Evolutionary conservation across 2,329 filamentous ascomycete genomes (phyloP).

Genomic region (Rutstroemia sp.): DNA sequence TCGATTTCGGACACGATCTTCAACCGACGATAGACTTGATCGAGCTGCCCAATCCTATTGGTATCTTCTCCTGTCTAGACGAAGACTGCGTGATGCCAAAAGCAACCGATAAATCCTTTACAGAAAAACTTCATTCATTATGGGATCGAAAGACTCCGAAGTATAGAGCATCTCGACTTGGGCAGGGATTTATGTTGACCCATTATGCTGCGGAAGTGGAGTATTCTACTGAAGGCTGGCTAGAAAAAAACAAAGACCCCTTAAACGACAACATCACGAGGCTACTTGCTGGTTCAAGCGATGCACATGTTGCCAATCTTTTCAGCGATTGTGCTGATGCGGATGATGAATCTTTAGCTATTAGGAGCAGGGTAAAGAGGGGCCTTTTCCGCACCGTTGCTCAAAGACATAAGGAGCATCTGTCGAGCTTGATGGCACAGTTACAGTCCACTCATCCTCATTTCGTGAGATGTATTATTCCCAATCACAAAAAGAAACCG

Average conservation of each 20-base stretch:
- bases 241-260: conserved; percentile 99
- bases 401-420: conserved; percentile 93
- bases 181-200: conserved; percentile 89
- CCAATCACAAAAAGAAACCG: conserved; percentile 94
- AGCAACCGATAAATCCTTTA: conserved; percentile 93
- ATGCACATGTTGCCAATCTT: conserved; percentile 75
- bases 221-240: conserved; percentile 89
- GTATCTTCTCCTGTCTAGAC: conserved; percentile 96
- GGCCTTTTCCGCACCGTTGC: conserved; percentile 95
- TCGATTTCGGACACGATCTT: conserved; percentile 94
- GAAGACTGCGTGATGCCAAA: conserved; percentile 99
- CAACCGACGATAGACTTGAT: conserved; percentile 98
- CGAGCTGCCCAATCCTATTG: conserved; percentile 91
- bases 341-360: conserved; percentile 64
- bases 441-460: conserved; percentile 95
- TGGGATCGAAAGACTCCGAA: conserved; percentile 97
- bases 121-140: conserved; percentile 90
- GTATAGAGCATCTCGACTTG: conserved; percentile 80
- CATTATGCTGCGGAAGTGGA: conserved; percentile 98
- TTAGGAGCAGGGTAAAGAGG: conserved; percentile 83
- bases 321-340: conserved; percentile 83
- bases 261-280: conserved; percentile 95
- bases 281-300: conserved; percentile 71
- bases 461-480: conserved; percentile 95
- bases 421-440: conserved; percentile 93